These are phyloP conservation scores for Xylariales sp. DNA, from an alignment of 2,329 filamentous ascomycete species.

Conservation along the genomic window DNA sequence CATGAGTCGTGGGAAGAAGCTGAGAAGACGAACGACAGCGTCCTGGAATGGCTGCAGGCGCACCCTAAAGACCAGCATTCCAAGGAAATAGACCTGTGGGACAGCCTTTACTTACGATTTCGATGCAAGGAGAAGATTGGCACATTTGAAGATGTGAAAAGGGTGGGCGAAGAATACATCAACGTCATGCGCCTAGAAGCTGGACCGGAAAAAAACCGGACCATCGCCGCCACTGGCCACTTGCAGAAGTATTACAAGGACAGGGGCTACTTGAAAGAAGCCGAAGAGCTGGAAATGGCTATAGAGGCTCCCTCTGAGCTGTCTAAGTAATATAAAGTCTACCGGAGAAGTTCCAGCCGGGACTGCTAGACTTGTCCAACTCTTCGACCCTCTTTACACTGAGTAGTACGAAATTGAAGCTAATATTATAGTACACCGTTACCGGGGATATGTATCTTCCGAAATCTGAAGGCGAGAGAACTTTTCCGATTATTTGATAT, in stretches of 20 bases:
- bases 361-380: too few relatives aligned
- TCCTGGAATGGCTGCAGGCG: not conserved
- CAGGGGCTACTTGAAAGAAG: not conserved
- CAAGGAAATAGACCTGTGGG: constrained; percentile 1
- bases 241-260: constrained; percentile 5
- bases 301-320: not conserved
- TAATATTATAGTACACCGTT: too few relatives aligned
- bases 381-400: too few relatives aligned
- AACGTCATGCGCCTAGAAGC: not conserved
- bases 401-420: too few relatives aligned
- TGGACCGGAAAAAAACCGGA: not conserved
- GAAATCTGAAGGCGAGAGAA: too few relatives aligned
- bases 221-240: not conserved
- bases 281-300: not conserved
- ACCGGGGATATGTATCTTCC: too few relatives aligned
- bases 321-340: too few relatives aligned
- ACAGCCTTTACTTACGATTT: constrained; percentile 1
- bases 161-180: constrained; percentile 2
- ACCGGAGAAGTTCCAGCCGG: too few relatives aligned
- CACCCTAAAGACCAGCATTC: not conserved
- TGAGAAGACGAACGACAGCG: constrained; percentile 1
- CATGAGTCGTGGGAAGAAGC: not conserved
- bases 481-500: too few relatives aligned
- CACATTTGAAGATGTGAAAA: constrained; percentile 1
- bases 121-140: constrained; percentile 1